Percentiles rank a stretch among this genome's conserved stretches.
phyloP scores from a whole-genome alignment of 345 rosid species.

The Ceriops tagal region DNA sequence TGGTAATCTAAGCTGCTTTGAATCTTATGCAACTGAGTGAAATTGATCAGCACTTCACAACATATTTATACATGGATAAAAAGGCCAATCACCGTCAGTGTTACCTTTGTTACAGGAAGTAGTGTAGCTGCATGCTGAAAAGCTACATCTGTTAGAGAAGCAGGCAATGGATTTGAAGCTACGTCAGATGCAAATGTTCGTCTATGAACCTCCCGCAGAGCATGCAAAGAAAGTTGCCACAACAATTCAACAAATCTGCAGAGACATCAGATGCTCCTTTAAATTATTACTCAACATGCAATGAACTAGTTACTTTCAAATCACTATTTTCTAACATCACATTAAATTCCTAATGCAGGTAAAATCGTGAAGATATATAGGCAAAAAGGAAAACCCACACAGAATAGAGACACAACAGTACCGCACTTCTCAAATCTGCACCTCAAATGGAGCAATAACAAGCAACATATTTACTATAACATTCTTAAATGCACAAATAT shows the following conservation, averaged over 20 bases:
- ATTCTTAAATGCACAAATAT: too few species aligned
- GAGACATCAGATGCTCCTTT: background rate
- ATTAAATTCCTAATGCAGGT: background rate
- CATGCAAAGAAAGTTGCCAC: constrained; percentile 99
- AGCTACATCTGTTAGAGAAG: constrained; percentile 92
- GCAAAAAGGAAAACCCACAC: background rate
- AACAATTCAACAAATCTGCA: constrained; percentile 96
- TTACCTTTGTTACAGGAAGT: constrained; percentile 95
- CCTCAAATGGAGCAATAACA: too few species aligned
- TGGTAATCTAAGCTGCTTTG: too few species aligned
- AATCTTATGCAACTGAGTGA: background rate
- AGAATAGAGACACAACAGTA: background rate
- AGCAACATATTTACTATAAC: too few species aligned
- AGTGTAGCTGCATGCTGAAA: constrained; percentile 97
- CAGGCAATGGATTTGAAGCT: constrained; percentile 81
- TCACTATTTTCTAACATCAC: background rate
- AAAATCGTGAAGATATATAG: background rate
- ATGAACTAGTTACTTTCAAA: background rate
- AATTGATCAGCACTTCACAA: background rate
- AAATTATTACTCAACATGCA: background rate
- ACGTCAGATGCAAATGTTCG: constrained; percentile 89
- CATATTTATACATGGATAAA: background rate
- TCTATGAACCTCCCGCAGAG: constrained; percentile 88
- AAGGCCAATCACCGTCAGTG: background rate
- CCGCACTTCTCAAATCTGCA: too few species aligned